A percentile compares a stretch with the other conserved stretches of the same genome.
Conservation (phyloP, 1,139 yeast genomes). For the Geotrichum australiense region DNA sequence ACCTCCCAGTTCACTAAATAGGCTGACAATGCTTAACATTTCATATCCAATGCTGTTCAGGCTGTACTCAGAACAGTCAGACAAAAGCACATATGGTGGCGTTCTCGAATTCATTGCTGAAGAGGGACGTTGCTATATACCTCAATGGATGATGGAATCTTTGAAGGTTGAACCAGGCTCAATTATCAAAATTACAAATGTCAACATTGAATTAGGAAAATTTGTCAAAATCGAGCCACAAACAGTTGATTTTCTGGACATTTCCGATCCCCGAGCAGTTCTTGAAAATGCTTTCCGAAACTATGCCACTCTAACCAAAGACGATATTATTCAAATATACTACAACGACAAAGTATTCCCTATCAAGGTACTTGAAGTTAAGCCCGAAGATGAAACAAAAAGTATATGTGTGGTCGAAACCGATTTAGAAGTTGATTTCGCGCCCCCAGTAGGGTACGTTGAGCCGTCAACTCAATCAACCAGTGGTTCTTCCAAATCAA, state of each 20-base stretch:
- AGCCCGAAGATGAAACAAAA: conserved; percentile 56
- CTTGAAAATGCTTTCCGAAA: conserved; percentile 84
- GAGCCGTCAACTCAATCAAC: conserved; percentile 47
- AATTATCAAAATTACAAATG: conserved; percentile 57
- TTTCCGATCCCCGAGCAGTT: conserved; percentile 94
- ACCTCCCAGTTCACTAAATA: conserved; percentile 89
- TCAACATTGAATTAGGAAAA: conserved; percentile 77
- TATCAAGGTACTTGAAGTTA: conserved; percentile 79
- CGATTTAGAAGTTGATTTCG: conserved; percentile 94
- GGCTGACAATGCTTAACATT: conserved; percentile 78
- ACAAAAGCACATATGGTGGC: conserved; percentile 71
- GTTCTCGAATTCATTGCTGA: conserved; percentile 95
- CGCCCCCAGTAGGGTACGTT: conserved; percentile 97
- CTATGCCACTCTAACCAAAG: conserved; percentile 79
- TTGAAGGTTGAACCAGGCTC: conserved; percentile 70
- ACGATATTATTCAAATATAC: conserved; percentile 77
- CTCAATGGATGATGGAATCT: conserved; percentile 95
- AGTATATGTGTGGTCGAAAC: conserved; percentile 96
- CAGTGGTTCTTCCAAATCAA: conserved; percentile 9
- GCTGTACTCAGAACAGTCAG: conserved; percentile 59
- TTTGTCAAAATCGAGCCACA: conserved; percentile 96
- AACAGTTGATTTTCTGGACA: conserved; percentile 84
- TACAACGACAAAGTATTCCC: conserved; percentile 77
- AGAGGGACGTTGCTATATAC: conserved; percentile 91
- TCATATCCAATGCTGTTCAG: conserved; percentile 95